phyloP scores from a whole-genome alignment of 2,329 filamentous ascomycete species.

The Fusarium subglutinans region DNA sequence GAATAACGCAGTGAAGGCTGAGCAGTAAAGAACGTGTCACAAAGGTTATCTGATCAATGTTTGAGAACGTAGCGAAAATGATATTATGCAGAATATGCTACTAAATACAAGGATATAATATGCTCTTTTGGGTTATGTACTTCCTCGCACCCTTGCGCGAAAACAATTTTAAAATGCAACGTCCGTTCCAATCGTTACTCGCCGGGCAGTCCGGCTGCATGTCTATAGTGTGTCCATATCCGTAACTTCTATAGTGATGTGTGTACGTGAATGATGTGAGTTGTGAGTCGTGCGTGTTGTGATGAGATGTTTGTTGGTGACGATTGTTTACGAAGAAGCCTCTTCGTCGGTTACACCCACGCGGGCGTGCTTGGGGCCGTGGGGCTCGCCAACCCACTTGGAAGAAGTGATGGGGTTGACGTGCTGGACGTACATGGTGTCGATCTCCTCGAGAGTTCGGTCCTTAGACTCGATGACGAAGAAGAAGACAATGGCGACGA shows the following conservation, averaged over 20 bases:
- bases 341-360: conserved; percentile 33
- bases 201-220: conserved; percentile 23
- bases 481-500: conserved; percentile 75
- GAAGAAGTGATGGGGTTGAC: conserved; percentile 60
- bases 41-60: neutral
- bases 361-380: conserved; percentile 11
- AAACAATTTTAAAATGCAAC: conserved; percentile 17
- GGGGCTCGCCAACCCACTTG: conserved; percentile 36
- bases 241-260: conserved; percentile 2
- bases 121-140: conserved; percentile 26
- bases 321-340: conserved; percentile 18
- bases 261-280: neutral
- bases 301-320: neutral
- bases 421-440: conserved; percentile 73
- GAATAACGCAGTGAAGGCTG: too few relatives aligned
- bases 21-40: too few relatives aligned
- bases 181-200: conserved; percentile 28
- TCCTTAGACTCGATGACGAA: conserved; percentile 79
- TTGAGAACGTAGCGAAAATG: conserved; percentile 12
- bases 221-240: neutral
- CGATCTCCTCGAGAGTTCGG: conserved; percentile 77
- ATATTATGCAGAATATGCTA: conserved; percentile 25
- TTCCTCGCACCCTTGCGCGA: neutral
- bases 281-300: neutral
- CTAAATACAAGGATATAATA: conserved; percentile 33